Conservation (phyloP, 495 filamentous ascomycete genomes). For the Penicillium crystallinum region DNA sequence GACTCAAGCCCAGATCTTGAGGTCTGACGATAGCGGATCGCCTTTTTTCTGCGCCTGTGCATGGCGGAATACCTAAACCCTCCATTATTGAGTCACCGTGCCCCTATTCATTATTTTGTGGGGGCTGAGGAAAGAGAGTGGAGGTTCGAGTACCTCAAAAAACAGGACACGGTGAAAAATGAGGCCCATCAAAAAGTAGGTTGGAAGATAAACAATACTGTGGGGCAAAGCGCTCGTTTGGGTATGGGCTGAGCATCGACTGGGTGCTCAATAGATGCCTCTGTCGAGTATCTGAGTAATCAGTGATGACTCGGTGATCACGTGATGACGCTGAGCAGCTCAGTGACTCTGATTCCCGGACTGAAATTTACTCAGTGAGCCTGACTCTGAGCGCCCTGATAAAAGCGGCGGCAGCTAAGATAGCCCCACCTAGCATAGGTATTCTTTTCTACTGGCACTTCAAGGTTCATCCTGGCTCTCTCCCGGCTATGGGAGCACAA, state of each 20-base stretch:
- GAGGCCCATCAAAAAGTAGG: not conserved
- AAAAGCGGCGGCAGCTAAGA: constrained; percentile 26
- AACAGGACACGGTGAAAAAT: not conserved
- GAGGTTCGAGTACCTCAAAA: not conserved
- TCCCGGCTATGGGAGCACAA: not conserved
- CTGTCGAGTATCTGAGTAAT: not conserved
- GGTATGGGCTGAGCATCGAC: not conserved
- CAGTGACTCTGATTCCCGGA: constrained; percentile 8
- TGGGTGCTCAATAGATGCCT: not conserved
- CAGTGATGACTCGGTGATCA: not conserved
- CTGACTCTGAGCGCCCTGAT: constrained; percentile 29
- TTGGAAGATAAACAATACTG: not conserved
- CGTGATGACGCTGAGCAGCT: not conserved
- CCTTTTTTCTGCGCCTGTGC: too few relatives aligned
- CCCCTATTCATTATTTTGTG: not conserved
- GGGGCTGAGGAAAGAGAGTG: not conserved
- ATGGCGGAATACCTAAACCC: too few relatives aligned
- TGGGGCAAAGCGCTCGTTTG: not conserved
- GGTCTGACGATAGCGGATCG: too few relatives aligned
- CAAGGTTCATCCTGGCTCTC: not conserved
- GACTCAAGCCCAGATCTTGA: too few relatives aligned
- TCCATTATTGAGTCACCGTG: not conserved
- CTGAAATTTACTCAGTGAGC: constrained; percentile 23
- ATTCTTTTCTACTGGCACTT: not conserved
- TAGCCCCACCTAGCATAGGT: constrained; percentile 17